phyloP scores from a whole-genome alignment of 2,329 filamentous ascomycete genomes.

The Orbilia quercus region DNA sequence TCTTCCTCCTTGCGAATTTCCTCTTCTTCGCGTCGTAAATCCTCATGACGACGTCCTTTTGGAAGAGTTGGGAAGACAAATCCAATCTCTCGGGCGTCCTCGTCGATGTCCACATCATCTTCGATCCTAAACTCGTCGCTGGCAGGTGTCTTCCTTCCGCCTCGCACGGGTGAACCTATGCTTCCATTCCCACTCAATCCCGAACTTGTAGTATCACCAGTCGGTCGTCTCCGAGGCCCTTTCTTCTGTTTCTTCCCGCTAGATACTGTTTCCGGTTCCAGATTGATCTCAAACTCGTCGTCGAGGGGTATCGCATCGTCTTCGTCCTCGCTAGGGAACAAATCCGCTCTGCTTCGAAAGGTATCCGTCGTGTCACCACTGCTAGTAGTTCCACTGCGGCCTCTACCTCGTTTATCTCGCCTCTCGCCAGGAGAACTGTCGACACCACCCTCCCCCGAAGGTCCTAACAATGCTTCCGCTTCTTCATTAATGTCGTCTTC shows the following conservation, averaged over 20 bases:
- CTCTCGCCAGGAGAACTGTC: constrained; percentile 11
- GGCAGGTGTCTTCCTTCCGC: constrained; percentile 33
- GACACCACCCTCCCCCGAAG: constrained; percentile 61
- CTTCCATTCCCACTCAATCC: constrained; percentile 61
- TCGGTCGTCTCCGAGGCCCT: constrained; percentile 64
- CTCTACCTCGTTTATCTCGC: constrained; percentile 60
- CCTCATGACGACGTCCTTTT: constrained; percentile 65
- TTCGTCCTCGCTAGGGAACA: constrained; percentile 76
- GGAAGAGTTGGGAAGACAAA: constrained; percentile 56
- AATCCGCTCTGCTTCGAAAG: constrained; percentile 73
- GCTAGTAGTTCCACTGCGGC: constrained; percentile 70
- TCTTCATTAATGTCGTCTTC: constrained; percentile 66
- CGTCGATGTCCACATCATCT: constrained; percentile 57
- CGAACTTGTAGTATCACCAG: constrained; percentile 65
- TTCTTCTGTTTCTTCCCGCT: constrained; percentile 65
- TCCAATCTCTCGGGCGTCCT: constrained; percentile 57
- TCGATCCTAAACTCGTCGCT: constrained; percentile 41
- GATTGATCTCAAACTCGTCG: constrained; percentile 73
- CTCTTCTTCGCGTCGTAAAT: constrained; percentile 71
- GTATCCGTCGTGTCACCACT: constrained; percentile 72
- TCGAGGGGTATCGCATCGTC: constrained; percentile 75
- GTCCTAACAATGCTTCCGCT: constrained; percentile 66
- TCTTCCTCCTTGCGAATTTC: constrained; percentile 69
- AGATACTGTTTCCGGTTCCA: constrained; percentile 69
- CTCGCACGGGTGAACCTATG: constrained; percentile 42